phyloP scores from a whole-genome alignment of 2,329 filamentous ascomycete genomes.

The Ilyonectria sp. region DNA sequence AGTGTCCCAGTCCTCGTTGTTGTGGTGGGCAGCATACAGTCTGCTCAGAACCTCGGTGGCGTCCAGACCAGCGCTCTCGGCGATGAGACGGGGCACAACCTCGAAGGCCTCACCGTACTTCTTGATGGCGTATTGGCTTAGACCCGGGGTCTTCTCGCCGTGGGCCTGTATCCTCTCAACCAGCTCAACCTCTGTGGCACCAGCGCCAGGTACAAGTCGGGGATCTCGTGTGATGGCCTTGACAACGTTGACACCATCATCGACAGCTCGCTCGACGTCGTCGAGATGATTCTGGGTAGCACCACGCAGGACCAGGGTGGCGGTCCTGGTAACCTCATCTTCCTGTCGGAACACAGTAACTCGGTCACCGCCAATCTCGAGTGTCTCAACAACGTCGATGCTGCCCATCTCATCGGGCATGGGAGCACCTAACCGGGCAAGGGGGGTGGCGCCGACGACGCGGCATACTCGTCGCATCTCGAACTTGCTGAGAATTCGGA shows the following conservation, averaged over 20 bases:
- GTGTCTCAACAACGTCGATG: constrained; percentile 95
- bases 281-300: constrained; percentile 99
- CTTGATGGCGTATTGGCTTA: constrained; percentile 96
- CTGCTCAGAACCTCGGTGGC: constrained; percentile 96
- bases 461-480: constrained; percentile 95
- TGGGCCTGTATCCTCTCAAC: constrained; percentile 92
- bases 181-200: constrained; percentile 94
- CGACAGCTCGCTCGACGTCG: constrained; percentile 95
- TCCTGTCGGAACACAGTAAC: constrained; percentile 99
- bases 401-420: constrained; percentile 99
- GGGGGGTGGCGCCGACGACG: constrained; percentile 95
- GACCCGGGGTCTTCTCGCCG: constrained; percentile 91
- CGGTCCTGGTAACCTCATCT: constrained; percentile 90
- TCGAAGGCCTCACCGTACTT: constrained; percentile 99
- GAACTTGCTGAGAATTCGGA: constrained; percentile 98
- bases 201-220: constrained; percentile 91
- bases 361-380: constrained; percentile 97
- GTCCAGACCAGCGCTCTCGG: constrained; percentile 95
- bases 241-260: constrained; percentile 98
- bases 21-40: constrained; percentile 93
- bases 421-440: constrained; percentile 93
- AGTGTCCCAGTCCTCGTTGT: constrained; percentile 89
- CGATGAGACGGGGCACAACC: constrained; percentile 92
- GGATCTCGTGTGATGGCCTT: constrained; percentile 98
- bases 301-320: constrained; percentile 93